Evolutionary conservation across 2,329 filamentous ascomycete species (phyloP), one percentile per base, ranked within the genome.

Genomic region (Aspergillus persii): DNA sequence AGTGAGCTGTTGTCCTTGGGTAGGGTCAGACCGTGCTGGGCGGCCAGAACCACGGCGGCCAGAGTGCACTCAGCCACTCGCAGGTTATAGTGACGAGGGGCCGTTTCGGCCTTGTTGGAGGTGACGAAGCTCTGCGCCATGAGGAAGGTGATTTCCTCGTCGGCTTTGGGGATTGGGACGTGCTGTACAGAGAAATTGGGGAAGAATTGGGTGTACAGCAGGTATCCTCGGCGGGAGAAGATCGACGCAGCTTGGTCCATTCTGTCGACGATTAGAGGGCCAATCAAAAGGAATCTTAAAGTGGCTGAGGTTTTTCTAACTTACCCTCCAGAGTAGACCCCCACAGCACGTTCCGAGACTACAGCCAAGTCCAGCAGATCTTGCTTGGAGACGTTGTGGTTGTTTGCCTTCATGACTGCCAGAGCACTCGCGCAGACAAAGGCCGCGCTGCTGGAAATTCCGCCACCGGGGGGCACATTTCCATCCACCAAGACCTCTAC

Each of bases 241-340:
- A 99, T 94, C 0, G 94, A 98, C 36, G 95, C 95, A 12, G 92
- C 89, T 79, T 99, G 95, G 72, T 99, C 95, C 95, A 99, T 98
- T 57, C 93, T 92, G 62, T 31, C 23, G 7, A 29, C 26, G 4
- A 41, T 65, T 53, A 65, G 59, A 23, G 56, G 49, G 50, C n/a
- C 23, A 27, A 23, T 31, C 27, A 48, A 49, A 41, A 39, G n/a
- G 27, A 23, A n/a, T 23, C 8, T 1, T n/a, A n/a, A 11, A n/a
- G 15, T 11, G 12, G 18, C 9, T 3, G 7, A 18, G 33, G 2
- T 3, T 15, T 41, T 12, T 18, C 3, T 6, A 31, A 68, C 86
- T 80, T 78, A 91, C 89, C 91, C 95, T 75, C 95, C 95, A 4
- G 92, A 96, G 78, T 98, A 98, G 68, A 99, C 95, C 54, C 95